A percentile compares a stretch with the other conserved stretches of the same genome.
phyloP scores from a whole-genome alignment of 352 stramenopile genomes.

The Nothophytophthora sp. region DNA sequence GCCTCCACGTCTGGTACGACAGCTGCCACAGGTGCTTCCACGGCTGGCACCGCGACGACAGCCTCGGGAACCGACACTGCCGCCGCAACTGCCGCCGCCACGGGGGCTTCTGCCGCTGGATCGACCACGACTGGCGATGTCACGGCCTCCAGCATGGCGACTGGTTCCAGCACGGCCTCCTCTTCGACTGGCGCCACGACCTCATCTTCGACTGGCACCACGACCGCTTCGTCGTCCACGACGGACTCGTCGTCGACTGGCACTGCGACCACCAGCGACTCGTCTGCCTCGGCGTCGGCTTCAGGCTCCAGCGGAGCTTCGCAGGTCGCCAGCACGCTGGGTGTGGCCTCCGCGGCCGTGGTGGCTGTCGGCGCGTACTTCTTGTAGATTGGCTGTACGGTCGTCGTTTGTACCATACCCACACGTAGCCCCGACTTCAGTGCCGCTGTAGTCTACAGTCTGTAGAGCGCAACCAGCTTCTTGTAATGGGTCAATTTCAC shows the following conservation, averaged over 20 bases:
- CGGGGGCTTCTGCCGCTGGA: constrained; percentile 1
- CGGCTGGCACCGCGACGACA: constrained; percentile 1
- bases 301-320: constrained; percentile 15
- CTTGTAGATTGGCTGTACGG: constrained; percentile 19
- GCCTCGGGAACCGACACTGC: constrained; percentile 2
- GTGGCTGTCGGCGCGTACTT: constrained; percentile 17
- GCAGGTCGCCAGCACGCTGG: constrained; percentile 5
- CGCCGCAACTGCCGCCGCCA: constrained; percentile 1
- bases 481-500: too few relatives aligned
- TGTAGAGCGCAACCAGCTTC: too few relatives aligned
- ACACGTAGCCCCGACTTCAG: too few relatives aligned
- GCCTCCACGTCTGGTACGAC: neutral
- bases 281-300: constrained; percentile 1
- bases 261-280: neutral
- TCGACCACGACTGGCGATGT: neutral
- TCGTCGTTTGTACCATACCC: too few relatives aligned
- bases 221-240: constrained; percentile 2
- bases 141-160: neutral
- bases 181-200: neutral
- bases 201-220: constrained; percentile 2
- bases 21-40: neutral
- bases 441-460: too few relatives aligned
- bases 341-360: constrained; percentile 7
- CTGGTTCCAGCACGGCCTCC: neutral
- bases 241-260: constrained; percentile 5